Evolutionary conservation across 139 green algal species (phyloP).

Genomic region (Chlorella ohadii): DNA sequence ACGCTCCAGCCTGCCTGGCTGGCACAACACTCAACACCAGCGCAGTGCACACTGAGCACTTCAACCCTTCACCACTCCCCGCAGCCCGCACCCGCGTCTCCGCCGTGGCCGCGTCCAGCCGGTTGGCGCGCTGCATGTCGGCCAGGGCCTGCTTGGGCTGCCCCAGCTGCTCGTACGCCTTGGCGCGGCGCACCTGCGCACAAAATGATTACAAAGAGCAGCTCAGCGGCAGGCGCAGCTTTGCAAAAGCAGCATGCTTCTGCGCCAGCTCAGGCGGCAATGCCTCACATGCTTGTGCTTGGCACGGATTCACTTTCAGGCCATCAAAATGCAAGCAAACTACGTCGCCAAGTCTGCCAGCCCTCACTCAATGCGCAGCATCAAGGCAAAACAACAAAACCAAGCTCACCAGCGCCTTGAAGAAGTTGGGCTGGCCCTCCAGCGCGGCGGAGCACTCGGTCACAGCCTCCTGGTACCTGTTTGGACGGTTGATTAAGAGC

Average conservation of each 20-base stretch:
- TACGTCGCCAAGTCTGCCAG: no score
- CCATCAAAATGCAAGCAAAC: no score
- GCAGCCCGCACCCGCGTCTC: conserved; percentile 58
- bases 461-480: conserved; percentile 86
- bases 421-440: conserved; percentile 58
- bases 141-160: conserved; percentile 81
- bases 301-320: no score
- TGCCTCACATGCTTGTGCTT: conserved; percentile 21
- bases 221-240: no score
- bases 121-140: conserved; percentile 72
- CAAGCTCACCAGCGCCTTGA: conserved; percentile 57
- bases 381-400: no score
- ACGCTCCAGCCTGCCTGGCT: no score
- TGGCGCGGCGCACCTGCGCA: conserved; percentile 66
- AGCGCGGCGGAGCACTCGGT: conserved; percentile 82
- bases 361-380: no score
- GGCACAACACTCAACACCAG: no score
- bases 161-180: conserved; percentile 82
- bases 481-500: not conserved
- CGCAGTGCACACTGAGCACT: no score
- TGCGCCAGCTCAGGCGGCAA: not conserved
- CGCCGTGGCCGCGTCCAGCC: conserved; percentile 56
- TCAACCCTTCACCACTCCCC: no score
- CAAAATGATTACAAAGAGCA: no score
- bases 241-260: no score